Conservation (phyloP, 805 yeast genomes). For the Brettanomyces sp. region DNA sequence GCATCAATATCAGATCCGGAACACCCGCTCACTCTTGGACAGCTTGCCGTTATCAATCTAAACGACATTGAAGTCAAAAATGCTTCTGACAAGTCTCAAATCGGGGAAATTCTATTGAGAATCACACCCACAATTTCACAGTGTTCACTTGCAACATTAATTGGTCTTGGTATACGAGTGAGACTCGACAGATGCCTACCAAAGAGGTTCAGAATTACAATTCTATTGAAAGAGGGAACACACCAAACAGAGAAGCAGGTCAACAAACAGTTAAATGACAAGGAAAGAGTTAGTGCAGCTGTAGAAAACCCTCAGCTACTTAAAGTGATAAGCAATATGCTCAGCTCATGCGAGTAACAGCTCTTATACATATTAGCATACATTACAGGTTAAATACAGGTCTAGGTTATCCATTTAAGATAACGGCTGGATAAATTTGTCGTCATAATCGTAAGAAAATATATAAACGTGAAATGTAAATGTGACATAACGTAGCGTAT, state of each 20-base stretch:
- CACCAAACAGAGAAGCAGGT: slow-evolving; percentile 96
- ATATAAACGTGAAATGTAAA: too few relatives aligned
- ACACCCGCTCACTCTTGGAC: slow-evolving; percentile 92
- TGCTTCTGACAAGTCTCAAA: slow-evolving; percentile 38
- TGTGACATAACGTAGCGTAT: too few relatives aligned
- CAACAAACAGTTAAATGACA: slow-evolving; percentile 92
- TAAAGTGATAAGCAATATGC: slow-evolving; percentile 87
- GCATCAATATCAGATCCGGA: slow-evolving; percentile 92
- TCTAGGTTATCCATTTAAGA: too few relatives aligned
- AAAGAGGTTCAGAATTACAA: slow-evolving; percentile 68
- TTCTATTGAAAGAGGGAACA: slow-evolving; percentile 79
- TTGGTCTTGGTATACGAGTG: slow-evolving; percentile 90
- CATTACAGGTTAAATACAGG: too few relatives aligned
- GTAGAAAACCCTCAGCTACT: slow-evolving; percentile 92
- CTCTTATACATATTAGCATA: neutral
- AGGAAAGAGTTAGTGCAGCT: slow-evolving; percentile 97
- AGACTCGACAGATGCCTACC: slow-evolving; percentile 85
- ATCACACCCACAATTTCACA: slow-evolving; percentile 98
- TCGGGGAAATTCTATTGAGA: slow-evolving; percentile 68
- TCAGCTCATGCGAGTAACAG: slow-evolving; percentile 52
- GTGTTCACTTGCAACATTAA: slow-evolving; percentile 90
- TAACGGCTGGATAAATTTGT: too few relatives aligned
- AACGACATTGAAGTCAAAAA: slow-evolving; percentile 68
- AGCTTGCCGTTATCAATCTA: slow-evolving; percentile 84
- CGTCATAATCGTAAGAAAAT: too few relatives aligned